These are phyloP conservation scores for Hypoxylon rickii DNA, from an alignment of 495 filamentous ascomycete genomes.

Conservation along the genomic window DNA sequence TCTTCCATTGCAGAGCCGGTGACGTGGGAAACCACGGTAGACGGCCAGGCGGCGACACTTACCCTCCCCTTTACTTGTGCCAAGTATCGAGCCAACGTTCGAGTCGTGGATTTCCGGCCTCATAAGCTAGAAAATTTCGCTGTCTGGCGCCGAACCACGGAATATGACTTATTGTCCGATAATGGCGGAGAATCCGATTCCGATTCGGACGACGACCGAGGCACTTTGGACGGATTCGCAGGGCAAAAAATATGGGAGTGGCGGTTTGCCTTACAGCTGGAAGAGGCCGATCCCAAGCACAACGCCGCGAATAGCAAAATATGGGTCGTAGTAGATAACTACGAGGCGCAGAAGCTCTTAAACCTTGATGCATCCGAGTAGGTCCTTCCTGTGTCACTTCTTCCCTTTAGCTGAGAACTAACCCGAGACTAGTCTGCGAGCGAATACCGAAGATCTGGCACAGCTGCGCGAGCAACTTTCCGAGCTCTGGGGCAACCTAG, in stretches of 20 bases:
- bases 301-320: conserved; percentile 48
- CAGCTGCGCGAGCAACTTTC: conserved; percentile 72
- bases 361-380: conserved; percentile 66
- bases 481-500: conserved; percentile 83
- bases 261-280: conserved; percentile 75
- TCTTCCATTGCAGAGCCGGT: conserved; percentile 53
- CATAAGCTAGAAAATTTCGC: conserved; percentile 74
- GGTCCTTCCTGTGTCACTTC: conserved; percentile 47
- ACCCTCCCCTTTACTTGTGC: conserved; percentile 70
- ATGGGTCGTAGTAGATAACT: conserved; percentile 68
- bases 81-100: conserved; percentile 68
- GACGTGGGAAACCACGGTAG: conserved; percentile 42
- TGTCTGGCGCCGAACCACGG: conserved; percentile 47
- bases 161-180: conserved; percentile 56
- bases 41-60: conserved; percentile 47
- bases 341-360: conserved; percentile 67
- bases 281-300: conserved; percentile 54
- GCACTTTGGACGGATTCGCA: conserved; percentile 12
- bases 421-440: conserved; percentile 53
- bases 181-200: conserved; percentile 42
- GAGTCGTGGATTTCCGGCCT: conserved; percentile 84
- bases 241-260: conserved; percentile 68
- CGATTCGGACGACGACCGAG: conserved; percentile 38
- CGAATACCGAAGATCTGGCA: conserved; percentile 48
- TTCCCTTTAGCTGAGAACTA: conserved; percentile 7